Evolutionary conservation across 306 rosid species (phyloP).

Genomic region (Luffa aegyptiaca): DNA sequence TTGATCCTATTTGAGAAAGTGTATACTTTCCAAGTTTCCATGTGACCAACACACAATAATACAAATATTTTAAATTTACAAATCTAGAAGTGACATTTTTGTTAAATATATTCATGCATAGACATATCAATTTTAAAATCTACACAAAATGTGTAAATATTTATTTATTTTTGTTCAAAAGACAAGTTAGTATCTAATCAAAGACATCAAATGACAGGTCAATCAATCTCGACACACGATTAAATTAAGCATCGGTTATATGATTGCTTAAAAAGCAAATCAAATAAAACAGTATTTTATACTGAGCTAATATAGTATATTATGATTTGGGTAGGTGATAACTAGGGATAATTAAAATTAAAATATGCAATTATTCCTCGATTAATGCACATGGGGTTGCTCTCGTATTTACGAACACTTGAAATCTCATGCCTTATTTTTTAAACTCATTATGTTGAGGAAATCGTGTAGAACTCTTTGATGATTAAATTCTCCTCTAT

Average conservation of each 20-base stretch:
- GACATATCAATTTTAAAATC: background rate
- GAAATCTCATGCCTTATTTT: background rate
- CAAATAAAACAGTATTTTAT: background rate
- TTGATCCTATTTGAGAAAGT: background rate
- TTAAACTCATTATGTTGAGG: background rate
- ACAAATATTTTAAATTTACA: background rate
- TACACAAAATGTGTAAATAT: background rate
- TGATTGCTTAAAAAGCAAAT: background rate
- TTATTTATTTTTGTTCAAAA: background rate
- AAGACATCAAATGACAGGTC: background rate
- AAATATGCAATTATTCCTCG: slow-evolving; percentile 1
- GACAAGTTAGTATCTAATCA: background rate
- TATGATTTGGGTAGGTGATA: background rate
- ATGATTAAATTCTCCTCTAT: background rate
- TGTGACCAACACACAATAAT: background rate
- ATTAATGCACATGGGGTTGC: slow-evolving; percentile 5
- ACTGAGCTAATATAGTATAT: background rate
- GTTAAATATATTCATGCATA: background rate
- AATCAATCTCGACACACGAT: background rate
- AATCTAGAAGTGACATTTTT: background rate
- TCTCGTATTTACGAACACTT: background rate
- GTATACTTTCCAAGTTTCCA: background rate
- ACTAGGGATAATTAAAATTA: background rate
- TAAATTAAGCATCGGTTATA: background rate
- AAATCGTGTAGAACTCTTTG: background rate